Evolutionary conservation across 2,329 filamentous ascomycete species (phyloP).

Genomic region (Nemania diffusa): DNA sequence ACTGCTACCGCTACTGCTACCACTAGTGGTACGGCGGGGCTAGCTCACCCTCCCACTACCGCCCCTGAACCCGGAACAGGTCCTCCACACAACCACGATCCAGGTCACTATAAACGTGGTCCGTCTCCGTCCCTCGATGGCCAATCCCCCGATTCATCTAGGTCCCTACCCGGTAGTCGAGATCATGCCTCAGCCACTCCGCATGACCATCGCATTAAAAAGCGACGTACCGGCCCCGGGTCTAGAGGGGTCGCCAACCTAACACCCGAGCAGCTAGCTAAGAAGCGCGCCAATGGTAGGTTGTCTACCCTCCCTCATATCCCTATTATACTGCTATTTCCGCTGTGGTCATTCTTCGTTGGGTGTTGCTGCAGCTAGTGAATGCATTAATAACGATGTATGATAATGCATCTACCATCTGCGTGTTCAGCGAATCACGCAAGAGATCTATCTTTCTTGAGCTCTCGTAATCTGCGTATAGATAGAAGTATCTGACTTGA

Average conservation of each 20-base stretch:
- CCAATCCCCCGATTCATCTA: constrained; percentile 43
- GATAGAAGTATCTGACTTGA: constrained; percentile 16
- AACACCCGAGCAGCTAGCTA: constrained; percentile 78
- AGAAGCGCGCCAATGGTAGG: constrained; percentile 69
- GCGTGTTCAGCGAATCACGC: neutral
- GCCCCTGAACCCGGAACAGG: constrained; percentile 11
- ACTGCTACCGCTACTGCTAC: neutral
- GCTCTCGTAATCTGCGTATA: neutral
- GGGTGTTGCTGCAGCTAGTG: neutral
- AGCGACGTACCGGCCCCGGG: constrained; percentile 57
- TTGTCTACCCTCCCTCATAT: constrained; percentile 4
- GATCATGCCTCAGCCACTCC: constrained; percentile 28
- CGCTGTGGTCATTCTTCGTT: neutral
- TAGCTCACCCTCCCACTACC: neutral
- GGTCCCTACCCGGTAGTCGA: constrained; percentile 31
- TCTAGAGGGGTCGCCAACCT: constrained; percentile 68
- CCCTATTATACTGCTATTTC: neutral
- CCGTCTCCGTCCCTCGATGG: constrained; percentile 38
- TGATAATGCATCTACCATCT: neutral
- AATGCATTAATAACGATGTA: neutral
- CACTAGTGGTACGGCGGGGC: neutral
- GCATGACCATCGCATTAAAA: constrained; percentile 54
- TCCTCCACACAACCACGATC: constrained; percentile 1
- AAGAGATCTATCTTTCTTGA: neutral
- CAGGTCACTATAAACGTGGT: constrained; percentile 41